Percentiles rank a stretch among this genome's conserved stretches.
Evolutionary conservation across 306 rosid genomes (phyloP).

Genomic region (Coriaria nepalensis): DNA sequence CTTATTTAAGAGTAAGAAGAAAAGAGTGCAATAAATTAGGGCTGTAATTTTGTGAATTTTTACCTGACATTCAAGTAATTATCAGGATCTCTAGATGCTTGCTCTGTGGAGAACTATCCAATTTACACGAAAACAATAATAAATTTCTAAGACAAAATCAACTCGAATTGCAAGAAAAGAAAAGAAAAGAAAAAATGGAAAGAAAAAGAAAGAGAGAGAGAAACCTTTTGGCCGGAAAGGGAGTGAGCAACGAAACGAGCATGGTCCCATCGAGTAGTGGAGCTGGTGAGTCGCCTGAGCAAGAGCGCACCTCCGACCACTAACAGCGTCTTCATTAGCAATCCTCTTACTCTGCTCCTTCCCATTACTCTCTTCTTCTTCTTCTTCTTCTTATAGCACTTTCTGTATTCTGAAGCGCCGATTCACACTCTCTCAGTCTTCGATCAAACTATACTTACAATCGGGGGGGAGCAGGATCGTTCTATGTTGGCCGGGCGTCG

Average conservation of each 20-base stretch:
- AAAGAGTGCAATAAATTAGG: not conserved
- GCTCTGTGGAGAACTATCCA: constrained; percentile 63
- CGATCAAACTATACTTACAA: no score
- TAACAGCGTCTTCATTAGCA: constrained; percentile 51
- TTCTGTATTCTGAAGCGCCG: no score
- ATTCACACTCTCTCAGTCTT: no score
- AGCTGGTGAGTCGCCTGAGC: constrained; percentile 78
- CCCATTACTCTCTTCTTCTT: constrained; percentile 15
- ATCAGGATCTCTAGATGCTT: constrained; percentile 88
- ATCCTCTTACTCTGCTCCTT: constrained; percentile 57
- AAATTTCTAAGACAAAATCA: no score
- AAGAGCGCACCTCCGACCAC: constrained; percentile 80
- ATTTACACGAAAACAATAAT: not conserved
- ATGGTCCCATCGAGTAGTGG: constrained; percentile 99
- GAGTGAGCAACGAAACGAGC: constrained; percentile 64
- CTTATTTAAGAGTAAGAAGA: not conserved
- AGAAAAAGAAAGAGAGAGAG: not conserved
- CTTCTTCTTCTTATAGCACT: no score
- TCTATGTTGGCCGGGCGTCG: no score
- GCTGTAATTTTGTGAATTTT: not conserved
- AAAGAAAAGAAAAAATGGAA: not conserved
- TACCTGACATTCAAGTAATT: constrained; percentile 85
- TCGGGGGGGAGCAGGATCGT: no score
- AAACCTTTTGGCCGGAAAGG: constrained; percentile 77
- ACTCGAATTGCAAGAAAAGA: not conserved